Percentiles rank a stretch among this genome's conserved stretches.
These are phyloP conservation scores for Mycena rebaudengoi DNA, from an alignment of 768 basidiomycete genomes.

Conservation along the genomic window DNA sequence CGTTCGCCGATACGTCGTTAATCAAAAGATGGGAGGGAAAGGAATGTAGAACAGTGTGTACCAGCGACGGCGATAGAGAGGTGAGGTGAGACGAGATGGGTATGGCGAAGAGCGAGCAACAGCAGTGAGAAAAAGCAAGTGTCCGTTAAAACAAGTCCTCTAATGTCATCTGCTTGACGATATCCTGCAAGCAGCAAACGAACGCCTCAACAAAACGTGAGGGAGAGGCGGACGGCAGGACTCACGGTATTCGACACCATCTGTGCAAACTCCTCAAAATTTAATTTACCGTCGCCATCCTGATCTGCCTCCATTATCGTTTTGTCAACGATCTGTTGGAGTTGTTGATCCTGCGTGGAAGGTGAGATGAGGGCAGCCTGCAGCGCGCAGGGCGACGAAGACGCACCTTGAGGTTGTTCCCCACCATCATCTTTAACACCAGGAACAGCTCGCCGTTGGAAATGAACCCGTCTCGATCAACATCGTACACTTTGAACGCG, in stretches of 20 bases:
- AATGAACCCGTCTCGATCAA: conserved; percentile 97
- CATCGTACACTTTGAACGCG: conserved; percentile 99
- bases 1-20: conserved; percentile 20
- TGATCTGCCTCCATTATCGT: conserved; percentile 99
- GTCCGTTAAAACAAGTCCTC: conserved; percentile 84
- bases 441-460: conserved; percentile 99
- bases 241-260: conserved; percentile 97
- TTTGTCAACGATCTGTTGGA: conserved; percentile 99
- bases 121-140: conserved; percentile 8
- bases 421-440: conserved; percentile 99
- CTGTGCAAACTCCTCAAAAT: conserved; percentile 94
- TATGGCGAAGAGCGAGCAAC: conserved; percentile 14
- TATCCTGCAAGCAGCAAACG: conserved; percentile 82
- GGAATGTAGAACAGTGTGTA: not conserved
- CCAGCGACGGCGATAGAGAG: conserved; percentile 16
- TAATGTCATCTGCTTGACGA: conserved; percentile 98
- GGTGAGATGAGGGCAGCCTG: conserved; percentile 8
- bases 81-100: conserved; percentile 23
- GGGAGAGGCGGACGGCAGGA: conserved; percentile 10
- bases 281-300: conserved; percentile 96
- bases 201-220: not conserved
- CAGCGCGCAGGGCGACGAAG: conserved; percentile 6
- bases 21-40: conserved; percentile 10
- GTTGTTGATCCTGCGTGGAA: conserved; percentile 85
- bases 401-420: conserved; percentile 93